Percentiles rank a stretch among this genome's conserved stretches.
Conservation (phyloP, 306 rosid genomes). For the Prosopis cineraria region DNA sequence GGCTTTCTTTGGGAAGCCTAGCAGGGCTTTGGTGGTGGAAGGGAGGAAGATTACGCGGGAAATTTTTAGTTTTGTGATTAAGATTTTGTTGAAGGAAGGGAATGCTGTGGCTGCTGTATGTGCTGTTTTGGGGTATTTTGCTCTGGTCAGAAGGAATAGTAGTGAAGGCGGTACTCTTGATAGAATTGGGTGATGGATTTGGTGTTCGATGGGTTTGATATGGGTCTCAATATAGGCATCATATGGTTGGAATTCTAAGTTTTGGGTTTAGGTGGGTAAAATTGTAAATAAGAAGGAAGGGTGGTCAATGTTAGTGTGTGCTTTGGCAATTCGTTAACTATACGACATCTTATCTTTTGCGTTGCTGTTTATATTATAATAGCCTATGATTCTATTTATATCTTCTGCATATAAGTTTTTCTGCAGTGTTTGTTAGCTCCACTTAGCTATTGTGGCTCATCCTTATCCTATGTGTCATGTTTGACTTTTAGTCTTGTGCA, state of each 20-base stretch:
- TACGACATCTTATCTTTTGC: neutral
- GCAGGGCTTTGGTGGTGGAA: conserved; percentile 67
- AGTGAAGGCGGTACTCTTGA: conserved; percentile 30
- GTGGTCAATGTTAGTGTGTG: neutral
- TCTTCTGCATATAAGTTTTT: neutral
- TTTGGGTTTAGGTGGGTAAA: neutral
- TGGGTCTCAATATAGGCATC: neutral
- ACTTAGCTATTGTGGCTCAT: neutral
- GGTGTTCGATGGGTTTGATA: neutral
- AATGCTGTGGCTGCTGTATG: conserved; percentile 78
- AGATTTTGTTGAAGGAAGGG: conserved; percentile 72
- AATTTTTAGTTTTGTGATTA: conserved; percentile 55
- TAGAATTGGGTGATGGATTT: neutral
- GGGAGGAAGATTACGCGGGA: conserved; percentile 73
- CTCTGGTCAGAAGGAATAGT: conserved; percentile 50
- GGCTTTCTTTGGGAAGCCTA: conserved; percentile 77
- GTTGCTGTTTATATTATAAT: neutral
- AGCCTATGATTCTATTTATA: neutral
- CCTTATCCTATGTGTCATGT: no score
- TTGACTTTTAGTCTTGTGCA: neutral
- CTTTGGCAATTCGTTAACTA: neutral
- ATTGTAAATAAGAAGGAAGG: neutral
- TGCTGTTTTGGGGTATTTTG: conserved; percentile 70
- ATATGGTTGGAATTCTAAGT: neutral
- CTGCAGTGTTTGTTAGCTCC: neutral